Base-by-base conservation (phyloP, 306 rosid species). In the Heteromeles arbutifolia region DNA sequence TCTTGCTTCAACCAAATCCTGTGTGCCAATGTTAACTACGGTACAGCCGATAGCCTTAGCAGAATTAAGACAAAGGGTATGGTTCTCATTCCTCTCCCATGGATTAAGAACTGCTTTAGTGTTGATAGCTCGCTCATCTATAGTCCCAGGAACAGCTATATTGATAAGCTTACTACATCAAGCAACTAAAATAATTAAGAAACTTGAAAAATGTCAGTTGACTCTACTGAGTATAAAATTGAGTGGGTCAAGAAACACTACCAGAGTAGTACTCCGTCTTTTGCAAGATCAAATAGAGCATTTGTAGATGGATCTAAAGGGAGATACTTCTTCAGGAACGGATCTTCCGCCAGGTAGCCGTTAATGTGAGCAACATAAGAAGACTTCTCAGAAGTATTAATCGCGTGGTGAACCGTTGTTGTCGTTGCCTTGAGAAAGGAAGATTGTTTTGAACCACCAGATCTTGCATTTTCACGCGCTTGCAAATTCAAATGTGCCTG, bases 11-110 rank as follows among this genome's bases (percentile, higher is more conserved):
- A 88, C 77, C 67, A 96, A 80, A 74, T 96, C 99, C 81, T 96
- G 99, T 56, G 96, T 88, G 84, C 99, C 99, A 44, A 95, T 95
- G 64, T 95, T 95, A 90, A 95, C 99, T 64, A 95, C 99, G 25
- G 99, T 95, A 93, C 99, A 95, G 65, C 99, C 99, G 81, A 96
- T 96, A 81, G 99, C 99, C 84, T 89, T 96, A 12, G 99, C 99
- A 59, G 99, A 96, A 79, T 96, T 96, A 67, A 96, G 98, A 85
- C 98, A 89, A 64, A 96, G 98, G 31, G 97, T 92, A 77, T 96
- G 99, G 76, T 96, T 96, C 79, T 96, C 99, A 84, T 96, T 96
- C 81, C 98, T 90, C 89, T 96, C 99, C 99, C 99, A 96, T 39
- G 98, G 99, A 89, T 96, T 96, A 64, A 96, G 98, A 77, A 82